Conservation (phyloP, 495 filamentous ascomycete genomes). For the Podospora pseudoanserina region DNA sequence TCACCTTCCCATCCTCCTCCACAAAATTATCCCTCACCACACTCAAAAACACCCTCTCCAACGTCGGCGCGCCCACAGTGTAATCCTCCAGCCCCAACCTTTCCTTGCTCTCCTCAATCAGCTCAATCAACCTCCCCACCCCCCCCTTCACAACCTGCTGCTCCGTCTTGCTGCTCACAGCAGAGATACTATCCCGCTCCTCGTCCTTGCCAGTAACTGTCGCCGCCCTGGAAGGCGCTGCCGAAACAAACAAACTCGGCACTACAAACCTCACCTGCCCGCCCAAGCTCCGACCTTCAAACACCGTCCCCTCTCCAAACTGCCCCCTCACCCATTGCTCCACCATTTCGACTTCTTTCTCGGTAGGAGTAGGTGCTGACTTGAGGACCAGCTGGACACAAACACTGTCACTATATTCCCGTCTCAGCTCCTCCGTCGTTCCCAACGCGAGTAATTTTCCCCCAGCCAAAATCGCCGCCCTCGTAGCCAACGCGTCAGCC, state of each 20-base stretch:
- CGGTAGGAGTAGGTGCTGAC: slow-evolving; percentile 62
- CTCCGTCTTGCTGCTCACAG: not conserved
- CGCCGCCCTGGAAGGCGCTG: not conserved
- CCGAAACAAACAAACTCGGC: slow-evolving; percentile 36
- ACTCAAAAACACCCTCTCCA: slow-evolving; percentile 78
- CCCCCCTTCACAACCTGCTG: slow-evolving; percentile 11
- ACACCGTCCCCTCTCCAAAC: slow-evolving; percentile 51
- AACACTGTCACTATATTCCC: slow-evolving; percentile 56
- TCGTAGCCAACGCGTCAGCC: slow-evolving; percentile 63
- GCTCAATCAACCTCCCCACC: slow-evolving; percentile 24
- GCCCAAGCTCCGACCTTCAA: slow-evolving; percentile 69
- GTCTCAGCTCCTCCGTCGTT: slow-evolving; percentile 55
- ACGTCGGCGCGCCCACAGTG: slow-evolving; percentile 68
- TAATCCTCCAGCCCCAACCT: slow-evolving; percentile 68
- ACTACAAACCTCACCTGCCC: slow-evolving; percentile 76
- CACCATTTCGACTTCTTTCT: slow-evolving; percentile 59
- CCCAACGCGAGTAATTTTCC: slow-evolving; percentile 61
- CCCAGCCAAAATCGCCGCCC: slow-evolving; percentile 63
- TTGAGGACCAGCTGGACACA: slow-evolving; percentile 67
- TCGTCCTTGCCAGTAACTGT: not conserved
- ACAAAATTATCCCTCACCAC: slow-evolving; percentile 72
- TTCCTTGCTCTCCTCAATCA: slow-evolving; percentile 61
- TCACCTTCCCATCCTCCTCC: slow-evolving; percentile 60
- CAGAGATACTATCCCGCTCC: slow-evolving; percentile 49
- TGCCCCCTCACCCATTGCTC: slow-evolving; percentile 55